A percentile compares a stretch with the other conserved stretches of the same genome.
Evolutionary conservation across 2,329 filamentous ascomycete genomes (phyloP).

Genomic region (Claviceps paspali): DNA sequence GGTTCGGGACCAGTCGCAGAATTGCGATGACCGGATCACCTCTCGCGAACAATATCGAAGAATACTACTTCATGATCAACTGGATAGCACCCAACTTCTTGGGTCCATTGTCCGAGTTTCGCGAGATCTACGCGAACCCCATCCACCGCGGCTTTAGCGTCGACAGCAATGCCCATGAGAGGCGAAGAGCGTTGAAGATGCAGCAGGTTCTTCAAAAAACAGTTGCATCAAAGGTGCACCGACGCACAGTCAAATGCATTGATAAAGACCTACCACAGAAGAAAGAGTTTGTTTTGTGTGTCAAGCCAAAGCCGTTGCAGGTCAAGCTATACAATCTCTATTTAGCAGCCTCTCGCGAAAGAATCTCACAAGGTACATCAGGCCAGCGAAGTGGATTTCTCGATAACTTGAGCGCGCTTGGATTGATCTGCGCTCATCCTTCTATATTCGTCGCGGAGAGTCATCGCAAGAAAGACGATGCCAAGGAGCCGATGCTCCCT

Average conservation of each 20-base stretch:
- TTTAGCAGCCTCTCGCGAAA: constrained; percentile 14
- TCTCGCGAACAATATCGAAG: constrained; percentile 65
- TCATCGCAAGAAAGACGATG: constrained; percentile 1
- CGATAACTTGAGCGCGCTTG: constrained; percentile 23
- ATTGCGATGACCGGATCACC: constrained; percentile 82
- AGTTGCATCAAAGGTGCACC: constrained; percentile 63
- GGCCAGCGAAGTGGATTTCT: constrained; percentile 16
- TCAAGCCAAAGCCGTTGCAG: constrained; percentile 56
- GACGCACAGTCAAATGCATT: constrained; percentile 53
- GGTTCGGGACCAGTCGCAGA: constrained; percentile 52
- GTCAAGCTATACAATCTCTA: constrained; percentile 41
- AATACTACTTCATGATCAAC: constrained; percentile 77
- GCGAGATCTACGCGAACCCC: constrained; percentile 50
- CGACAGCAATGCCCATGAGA: constrained; percentile 43
- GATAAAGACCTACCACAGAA: constrained; percentile 56
- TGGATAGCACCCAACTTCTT: constrained; percentile 75
- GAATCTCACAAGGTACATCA: background rate
- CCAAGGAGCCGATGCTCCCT: constrained; percentile 10
- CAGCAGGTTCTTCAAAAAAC: constrained; percentile 56
- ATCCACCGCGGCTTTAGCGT: constrained; percentile 57
- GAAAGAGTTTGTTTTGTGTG: constrained; percentile 64
- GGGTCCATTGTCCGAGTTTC: constrained; percentile 53
- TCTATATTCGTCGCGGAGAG: constrained; percentile 24
- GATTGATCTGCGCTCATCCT: constrained; percentile 37
- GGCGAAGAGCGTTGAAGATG: constrained; percentile 46